Evolutionary conservation across 2,329 filamentous ascomycete genomes (phyloP).

Genomic region (Diaporthe vaccinii): DNA sequence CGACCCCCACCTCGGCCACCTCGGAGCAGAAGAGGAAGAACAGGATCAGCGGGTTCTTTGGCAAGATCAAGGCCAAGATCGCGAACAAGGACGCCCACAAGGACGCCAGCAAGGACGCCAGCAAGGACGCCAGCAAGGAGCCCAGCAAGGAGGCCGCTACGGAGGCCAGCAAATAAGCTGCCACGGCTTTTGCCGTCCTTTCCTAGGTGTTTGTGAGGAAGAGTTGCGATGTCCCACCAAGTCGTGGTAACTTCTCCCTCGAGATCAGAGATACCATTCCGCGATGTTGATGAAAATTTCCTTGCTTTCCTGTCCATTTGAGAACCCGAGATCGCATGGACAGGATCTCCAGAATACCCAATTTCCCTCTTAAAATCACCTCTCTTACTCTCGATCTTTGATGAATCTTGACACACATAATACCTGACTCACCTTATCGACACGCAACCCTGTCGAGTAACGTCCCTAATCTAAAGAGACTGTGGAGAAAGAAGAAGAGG

Average conservation of each 20-base stretch:
- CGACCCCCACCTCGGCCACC: constrained; percentile 48
- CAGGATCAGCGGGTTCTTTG: constrained; percentile 73
- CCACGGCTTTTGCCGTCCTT: background rate
- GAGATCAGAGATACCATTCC: constrained; percentile 28
- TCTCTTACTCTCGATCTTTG: constrained; percentile 20
- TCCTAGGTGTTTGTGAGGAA: constrained; percentile 11
- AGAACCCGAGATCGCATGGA: constrained; percentile 31
- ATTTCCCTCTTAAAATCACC: constrained; percentile 23
- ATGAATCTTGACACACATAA: constrained; percentile 24
- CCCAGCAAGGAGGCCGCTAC: background rate
- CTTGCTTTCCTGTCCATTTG: constrained; percentile 37
- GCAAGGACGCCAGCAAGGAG: background rate
- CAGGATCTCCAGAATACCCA: constrained; percentile 42
- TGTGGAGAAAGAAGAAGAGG: constrained; percentile 19
- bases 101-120: constrained; percentile 32
- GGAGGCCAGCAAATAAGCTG: constrained; percentile 33
- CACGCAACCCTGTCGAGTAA: constrained; percentile 16
- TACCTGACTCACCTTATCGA: constrained; percentile 13
- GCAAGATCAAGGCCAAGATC: constrained; percentile 66
- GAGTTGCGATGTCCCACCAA: constrained; percentile 25
- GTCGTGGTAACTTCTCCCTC: constrained; percentile 41
- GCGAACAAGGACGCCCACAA: constrained; percentile 45
- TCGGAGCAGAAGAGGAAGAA: constrained; percentile 72
- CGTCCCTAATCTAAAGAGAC: constrained; percentile 30
- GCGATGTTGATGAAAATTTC: constrained; percentile 40